A percentile compares a stretch with the other conserved stretches of the same genome.
phyloP scores from a whole-genome alignment of 1,284 basidiomycete genomes.

The Athelia psychrophila region DNA sequence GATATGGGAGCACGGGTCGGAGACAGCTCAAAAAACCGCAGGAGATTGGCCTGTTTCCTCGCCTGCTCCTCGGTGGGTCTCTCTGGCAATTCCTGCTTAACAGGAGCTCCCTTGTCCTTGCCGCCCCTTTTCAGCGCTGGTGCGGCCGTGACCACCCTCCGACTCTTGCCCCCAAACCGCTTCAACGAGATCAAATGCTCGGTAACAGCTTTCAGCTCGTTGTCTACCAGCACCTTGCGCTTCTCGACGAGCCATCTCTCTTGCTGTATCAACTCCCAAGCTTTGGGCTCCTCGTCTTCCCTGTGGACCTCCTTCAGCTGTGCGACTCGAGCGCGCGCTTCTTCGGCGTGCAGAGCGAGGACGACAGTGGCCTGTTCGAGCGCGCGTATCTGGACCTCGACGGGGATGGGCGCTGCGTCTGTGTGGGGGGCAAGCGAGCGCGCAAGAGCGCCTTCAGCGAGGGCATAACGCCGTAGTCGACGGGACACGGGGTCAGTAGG shows the following conservation, averaged over 20 bases:
- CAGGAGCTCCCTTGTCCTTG: not conserved
- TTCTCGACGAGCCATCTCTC: slow-evolving; percentile 52
- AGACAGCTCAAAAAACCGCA: slow-evolving; percentile 34
- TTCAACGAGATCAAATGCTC: slow-evolving; percentile 15
- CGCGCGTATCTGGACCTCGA: slow-evolving; percentile 43
- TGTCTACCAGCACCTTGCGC: slow-evolving; percentile 30
- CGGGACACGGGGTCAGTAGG: not conserved
- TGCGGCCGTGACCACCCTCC: slow-evolving; percentile 10
- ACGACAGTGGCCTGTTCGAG: slow-evolving; percentile 39
- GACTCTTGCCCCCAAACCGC: slow-evolving; percentile 16
- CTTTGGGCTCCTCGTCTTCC: slow-evolving; percentile 16
- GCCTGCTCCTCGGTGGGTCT: slow-evolving; percentile 24
- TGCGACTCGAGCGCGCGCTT: slow-evolving; percentile 38
- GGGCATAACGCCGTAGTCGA: not conserved
- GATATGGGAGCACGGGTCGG: slow-evolving; percentile 27
- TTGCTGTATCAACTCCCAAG: slow-evolving; percentile 37
- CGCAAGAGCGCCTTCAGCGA: not conserved
- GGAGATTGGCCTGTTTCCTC: slow-evolving; percentile 32
- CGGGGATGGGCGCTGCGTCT: slow-evolving; percentile 5
- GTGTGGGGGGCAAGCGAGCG: not conserved
- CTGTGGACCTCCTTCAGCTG: slow-evolving; percentile 31
- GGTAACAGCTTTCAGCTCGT: slow-evolving; percentile 28
- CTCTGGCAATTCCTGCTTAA: not conserved
- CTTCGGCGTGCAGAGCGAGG: slow-evolving; percentile 41
- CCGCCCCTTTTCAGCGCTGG: slow-evolving; percentile 3